Evolutionary conservation across 805 yeast genomes (phyloP), one percentile per base, ranked within the genome.

Genomic region (Lachancea fermentati): DNA sequence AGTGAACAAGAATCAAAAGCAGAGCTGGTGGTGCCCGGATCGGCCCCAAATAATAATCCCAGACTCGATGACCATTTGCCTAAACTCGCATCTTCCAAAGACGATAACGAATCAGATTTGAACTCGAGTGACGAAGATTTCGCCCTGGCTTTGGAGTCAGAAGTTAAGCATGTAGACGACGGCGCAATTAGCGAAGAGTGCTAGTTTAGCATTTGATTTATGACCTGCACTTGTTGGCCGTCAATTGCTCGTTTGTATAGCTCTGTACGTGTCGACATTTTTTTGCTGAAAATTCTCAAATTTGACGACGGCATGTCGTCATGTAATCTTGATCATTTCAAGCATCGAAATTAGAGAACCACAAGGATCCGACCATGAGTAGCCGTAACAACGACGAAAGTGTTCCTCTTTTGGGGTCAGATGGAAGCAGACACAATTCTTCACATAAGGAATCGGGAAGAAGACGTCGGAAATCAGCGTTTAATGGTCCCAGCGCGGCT

Each of bases 91-190:
- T 52, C 39, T 47, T 18, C 49, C 22, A 52, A 52, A 6, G 54
- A 50, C 16, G 62, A 57, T 15, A 62, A 58, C 19, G 53, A 49
- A 9, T 55, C 61, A 24, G 63, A 53, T 18, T 49, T 47, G n/a
- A 45, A 52, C 34, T 51, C 62, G 24, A 58, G 65, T 41, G 66
- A 60, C 30, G 65, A 57, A 36, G 64, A 59, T 17, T 59, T 59
- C 38, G 64, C 59, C 4, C 56, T 57, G 33, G 57, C 57, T 31
- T 46, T 61, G 16, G 65, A 61, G 32, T 60, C 60, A 9, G 65
- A 59, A 33, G 56, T 60, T 22, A 33, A 39, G 58, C 50, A 52
- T 37, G 53, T 28, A 48, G 34, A 53, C 50, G 63, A 57, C 24
- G 43, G 39, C 24, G 36, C 39, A 18, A 44, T 38, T 14, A 44